These are phyloP conservation scores for Sclerotinia minor DNA, from an alignment of 2,329 filamentous ascomycete genomes.

Conservation along the genomic window DNA sequence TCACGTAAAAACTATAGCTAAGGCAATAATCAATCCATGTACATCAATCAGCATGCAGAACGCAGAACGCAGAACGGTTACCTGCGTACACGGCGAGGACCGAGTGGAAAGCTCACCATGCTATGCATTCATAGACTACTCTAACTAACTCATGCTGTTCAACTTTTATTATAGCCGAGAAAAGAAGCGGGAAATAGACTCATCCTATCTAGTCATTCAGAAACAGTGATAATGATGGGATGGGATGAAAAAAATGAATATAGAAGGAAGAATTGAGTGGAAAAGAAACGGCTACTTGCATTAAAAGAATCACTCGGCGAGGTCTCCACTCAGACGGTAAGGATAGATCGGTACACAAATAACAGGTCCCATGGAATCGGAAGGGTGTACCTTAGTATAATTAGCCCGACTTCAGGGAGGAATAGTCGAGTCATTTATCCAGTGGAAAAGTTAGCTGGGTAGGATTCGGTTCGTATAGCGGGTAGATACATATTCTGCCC, in stretches of 20 bases:
- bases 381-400: neutral
- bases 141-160: neutral
- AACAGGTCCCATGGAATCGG: neutral
- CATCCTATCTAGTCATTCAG: neutral
- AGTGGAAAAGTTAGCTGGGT: neutral
- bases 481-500: constrained; percentile 9
- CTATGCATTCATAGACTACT: neutral
- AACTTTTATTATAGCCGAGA: neutral
- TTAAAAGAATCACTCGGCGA: neutral
- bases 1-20: neutral
- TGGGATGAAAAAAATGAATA: neutral
- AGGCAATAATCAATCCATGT: neutral
- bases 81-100: constrained; percentile 1
- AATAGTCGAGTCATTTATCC: neutral
- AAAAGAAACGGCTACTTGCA: neutral
- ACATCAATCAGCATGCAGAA: too few species aligned
- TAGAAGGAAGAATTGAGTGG: neutral
- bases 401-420: neutral
- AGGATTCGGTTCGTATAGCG: neutral
- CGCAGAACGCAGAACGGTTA: neutral
- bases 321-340: neutral
- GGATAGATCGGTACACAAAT: neutral
- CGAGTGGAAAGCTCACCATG: neutral
- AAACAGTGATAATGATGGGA: neutral
- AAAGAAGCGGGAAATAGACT: neutral